These are phyloP conservation scores for Trichoderma parareesei DNA, from an alignment of 495 filamentous ascomycete genomes.

Conservation along the genomic window DNA sequence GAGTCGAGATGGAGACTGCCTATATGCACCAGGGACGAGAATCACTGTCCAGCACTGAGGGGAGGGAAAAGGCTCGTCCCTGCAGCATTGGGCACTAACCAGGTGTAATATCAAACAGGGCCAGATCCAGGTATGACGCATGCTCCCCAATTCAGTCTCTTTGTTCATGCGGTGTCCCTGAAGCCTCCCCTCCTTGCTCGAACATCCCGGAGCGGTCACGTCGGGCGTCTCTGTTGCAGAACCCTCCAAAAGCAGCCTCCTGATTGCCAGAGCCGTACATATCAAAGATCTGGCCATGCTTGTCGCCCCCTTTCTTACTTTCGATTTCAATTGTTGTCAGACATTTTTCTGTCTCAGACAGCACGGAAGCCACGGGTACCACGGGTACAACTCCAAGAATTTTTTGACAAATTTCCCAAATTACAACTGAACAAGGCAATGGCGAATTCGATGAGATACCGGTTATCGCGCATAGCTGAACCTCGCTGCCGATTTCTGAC, in stretches of 20 bases:
- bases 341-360: too few species aligned
- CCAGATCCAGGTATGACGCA: background rate
- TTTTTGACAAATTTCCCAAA: too few species aligned
- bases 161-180: background rate
- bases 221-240: background rate
- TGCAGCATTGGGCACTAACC: background rate
- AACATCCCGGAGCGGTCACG: background rate
- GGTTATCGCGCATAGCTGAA: background rate
- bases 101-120: background rate
- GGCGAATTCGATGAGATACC: background rate
- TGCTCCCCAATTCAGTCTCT: background rate
- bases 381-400: too few species aligned
- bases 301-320: background rate
- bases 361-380: too few species aligned
- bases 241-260: background rate
- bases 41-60: background rate
- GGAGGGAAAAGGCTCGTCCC: background rate
- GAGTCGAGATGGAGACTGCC: too few species aligned
- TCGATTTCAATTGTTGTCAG: too few species aligned
- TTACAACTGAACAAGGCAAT: too few species aligned
- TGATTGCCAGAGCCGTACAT: too few species aligned
- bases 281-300: too few species aligned
- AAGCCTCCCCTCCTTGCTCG: background rate
- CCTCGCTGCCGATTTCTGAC: background rate
- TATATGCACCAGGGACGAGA: too few species aligned